phyloP scores from a whole-genome alignment of 768 basidiomycete species.

The Mycena galopus region DNA sequence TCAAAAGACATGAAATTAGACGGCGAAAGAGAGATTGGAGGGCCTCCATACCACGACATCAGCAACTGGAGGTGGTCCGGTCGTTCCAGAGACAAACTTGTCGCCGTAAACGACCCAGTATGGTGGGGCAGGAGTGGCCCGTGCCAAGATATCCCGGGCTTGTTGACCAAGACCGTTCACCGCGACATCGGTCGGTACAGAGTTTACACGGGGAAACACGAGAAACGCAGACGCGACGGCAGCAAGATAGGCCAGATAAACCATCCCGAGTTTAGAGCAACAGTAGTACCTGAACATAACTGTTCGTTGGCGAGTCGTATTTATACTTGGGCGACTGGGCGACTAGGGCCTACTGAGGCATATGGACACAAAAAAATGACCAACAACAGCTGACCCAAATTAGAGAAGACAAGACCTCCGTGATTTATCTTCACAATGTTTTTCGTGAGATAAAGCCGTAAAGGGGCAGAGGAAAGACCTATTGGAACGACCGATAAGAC shows the following conservation, averaged over 20 bases:
- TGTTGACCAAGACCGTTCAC: slow-evolving; percentile 45
- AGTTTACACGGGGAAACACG: background rate
- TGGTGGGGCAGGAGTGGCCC: slow-evolving; percentile 61
- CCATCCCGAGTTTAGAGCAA: slow-evolving; percentile 20
- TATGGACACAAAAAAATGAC: slow-evolving; percentile 5
- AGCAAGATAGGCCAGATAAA: slow-evolving; percentile 19
- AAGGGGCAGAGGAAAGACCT: background rate
- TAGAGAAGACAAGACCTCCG: background rate
- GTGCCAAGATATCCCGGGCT: slow-evolving; percentile 48
- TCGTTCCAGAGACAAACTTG: slow-evolving; percentile 56
- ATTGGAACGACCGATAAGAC: background rate
- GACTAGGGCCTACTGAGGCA: background rate
- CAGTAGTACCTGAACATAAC: slow-evolving; percentile 12
- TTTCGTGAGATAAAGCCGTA: background rate
- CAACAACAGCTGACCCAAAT: background rate
- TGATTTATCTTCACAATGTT: background rate
- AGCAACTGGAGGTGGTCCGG: slow-evolving; percentile 62
- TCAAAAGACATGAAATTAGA: background rate
- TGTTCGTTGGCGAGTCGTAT: background rate
- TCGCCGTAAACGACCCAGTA: slow-evolving; percentile 63
- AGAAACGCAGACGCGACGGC: slow-evolving; percentile 23
- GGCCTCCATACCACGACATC: slow-evolving; percentile 52
- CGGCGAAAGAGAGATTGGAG: background rate
- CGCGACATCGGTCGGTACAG: slow-evolving; percentile 4
- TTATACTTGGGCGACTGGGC: slow-evolving; percentile 21